Conservation (phyloP, 2,329 filamentous ascomycete species). For the Colletotrichum sp. region DNA sequence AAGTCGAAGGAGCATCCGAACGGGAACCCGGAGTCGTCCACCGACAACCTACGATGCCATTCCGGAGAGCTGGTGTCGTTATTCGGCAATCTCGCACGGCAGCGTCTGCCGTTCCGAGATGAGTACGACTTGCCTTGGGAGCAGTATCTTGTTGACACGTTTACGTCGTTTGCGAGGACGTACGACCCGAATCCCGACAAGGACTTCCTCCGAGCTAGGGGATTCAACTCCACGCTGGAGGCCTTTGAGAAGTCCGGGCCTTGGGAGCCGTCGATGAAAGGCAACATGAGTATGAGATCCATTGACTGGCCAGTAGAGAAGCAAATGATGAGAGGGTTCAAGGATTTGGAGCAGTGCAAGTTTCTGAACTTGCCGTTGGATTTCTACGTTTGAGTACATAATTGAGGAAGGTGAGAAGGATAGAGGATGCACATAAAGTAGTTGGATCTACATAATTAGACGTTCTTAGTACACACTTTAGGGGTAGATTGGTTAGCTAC, state of each 20-base stretch:
- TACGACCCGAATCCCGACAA: conserved; percentile 47
- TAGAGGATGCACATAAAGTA: neutral
- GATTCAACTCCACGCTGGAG: conserved; percentile 31
- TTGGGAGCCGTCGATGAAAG: conserved; percentile 36
- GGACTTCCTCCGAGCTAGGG: conserved; percentile 36
- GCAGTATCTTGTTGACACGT: conserved; percentile 39
- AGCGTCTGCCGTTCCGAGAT: conserved; percentile 41
- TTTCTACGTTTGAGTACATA: conserved; percentile 35
- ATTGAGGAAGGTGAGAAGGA: neutral
- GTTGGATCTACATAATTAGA: neutral
- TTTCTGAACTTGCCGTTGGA: conserved; percentile 43
- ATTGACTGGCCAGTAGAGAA: conserved; percentile 38
- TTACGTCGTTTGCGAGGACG: conserved; percentile 47
- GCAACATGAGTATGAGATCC: conserved; percentile 46
- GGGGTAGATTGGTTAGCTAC: neutral
- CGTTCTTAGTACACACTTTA: neutral
- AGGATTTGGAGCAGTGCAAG: conserved; percentile 51
- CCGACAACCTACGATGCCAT: conserved; percentile 52
- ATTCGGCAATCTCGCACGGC: conserved; percentile 42
- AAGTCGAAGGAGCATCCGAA: conserved; percentile 33
- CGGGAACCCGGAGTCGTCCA: conserved; percentile 43
- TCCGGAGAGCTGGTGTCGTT: conserved; percentile 49
- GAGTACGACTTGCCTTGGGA: conserved; percentile 26
- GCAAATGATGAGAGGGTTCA: conserved; percentile 36
- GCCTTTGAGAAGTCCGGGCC: conserved; percentile 41